Percentiles rank a stretch among this genome's conserved stretches.
phyloP scores from a whole-genome alignment of 73 alveolate genomes.

The Paramecium bursaria region DNA sequence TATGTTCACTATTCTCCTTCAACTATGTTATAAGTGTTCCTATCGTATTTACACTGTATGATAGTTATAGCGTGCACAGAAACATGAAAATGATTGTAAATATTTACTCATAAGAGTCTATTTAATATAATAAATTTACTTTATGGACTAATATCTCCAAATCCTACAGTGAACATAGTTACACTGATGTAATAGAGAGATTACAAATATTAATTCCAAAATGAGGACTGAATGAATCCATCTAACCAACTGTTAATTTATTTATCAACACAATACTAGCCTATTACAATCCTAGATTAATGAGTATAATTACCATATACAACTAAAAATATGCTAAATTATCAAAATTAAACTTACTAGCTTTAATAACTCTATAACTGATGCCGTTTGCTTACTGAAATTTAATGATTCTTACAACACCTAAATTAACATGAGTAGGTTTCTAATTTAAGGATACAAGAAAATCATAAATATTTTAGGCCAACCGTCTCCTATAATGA shows the following conservation, averaged over 20 bases:
- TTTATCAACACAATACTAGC: background rate
- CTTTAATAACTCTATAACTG: constrained; percentile 15
- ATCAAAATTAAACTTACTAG: constrained; percentile 21
- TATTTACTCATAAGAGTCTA: constrained; percentile 27
- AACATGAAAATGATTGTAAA: constrained; percentile 39
- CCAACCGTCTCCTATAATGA: constrained; percentile 51
- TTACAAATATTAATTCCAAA: constrained; percentile 24
- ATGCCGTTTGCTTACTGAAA: background rate
- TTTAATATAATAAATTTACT: background rate
- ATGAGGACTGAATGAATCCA: background rate
- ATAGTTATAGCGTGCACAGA: constrained; percentile 10
- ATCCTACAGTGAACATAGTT: constrained; percentile 65
- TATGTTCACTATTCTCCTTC: constrained; percentile 6
- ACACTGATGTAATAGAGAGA: constrained; percentile 64
- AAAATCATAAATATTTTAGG: constrained; percentile 19
- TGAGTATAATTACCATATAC: no score
- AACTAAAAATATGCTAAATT: constrained; percentile 43
- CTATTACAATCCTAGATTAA: no score
- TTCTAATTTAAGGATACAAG: background rate
- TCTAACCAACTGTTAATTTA: background rate
- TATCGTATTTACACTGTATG: constrained; percentile 41
- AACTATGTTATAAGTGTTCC: constrained; percentile 19
- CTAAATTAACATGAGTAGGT: background rate
- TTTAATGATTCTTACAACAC: background rate
- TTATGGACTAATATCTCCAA: constrained; percentile 54